These are phyloP conservation scores for Trichoderma aggressivum DNA, from an alignment of 2,329 filamentous ascomycete species.

Conservation along the genomic window DNA sequence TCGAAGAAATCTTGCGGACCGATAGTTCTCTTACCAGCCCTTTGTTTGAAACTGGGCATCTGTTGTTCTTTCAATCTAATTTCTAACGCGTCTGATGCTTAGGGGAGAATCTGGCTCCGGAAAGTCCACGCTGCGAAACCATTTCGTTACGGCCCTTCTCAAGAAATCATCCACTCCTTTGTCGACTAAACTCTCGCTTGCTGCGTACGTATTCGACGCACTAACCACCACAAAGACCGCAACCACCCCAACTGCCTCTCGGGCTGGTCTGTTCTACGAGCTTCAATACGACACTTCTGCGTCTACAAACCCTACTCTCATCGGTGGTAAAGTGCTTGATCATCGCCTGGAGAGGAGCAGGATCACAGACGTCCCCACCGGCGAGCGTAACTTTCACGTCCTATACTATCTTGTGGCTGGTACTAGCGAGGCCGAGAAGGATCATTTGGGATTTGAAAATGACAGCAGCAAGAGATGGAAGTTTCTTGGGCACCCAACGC, in stretches of 20 bases:
- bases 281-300: conserved; percentile 93
- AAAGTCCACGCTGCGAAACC: conserved; percentile 90
- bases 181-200: conserved; percentile 88
- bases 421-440: conserved; percentile 84
- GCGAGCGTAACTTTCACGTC: conserved; percentile 93
- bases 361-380: conserved; percentile 87
- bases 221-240: conserved; percentile 96
- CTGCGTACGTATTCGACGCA: conserved; percentile 92
- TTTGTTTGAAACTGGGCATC: neutral
- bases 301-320: conserved; percentile 77
- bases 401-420: conserved; percentile 93
- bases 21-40: neutral
- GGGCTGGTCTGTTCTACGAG: conserved; percentile 92
- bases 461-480: conserved; percentile 79
- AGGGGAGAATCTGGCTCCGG: conserved; percentile 95
- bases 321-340: conserved; percentile 92
- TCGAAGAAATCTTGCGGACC: no score
- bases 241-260: conserved; percentile 92
- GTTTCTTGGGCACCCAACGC: conserved; percentile 92
- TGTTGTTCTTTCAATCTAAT: neutral
- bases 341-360: conserved; percentile 90
- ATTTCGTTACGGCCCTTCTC: conserved; percentile 80
- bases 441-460: conserved; percentile 67
- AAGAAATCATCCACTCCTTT: conserved; percentile 89
- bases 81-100: conserved; percentile 28